These are phyloP conservation scores for Phaeosphaeria sp. DNA, from an alignment of 2,329 filamentous ascomycete genomes.

Conservation along the genomic window DNA sequence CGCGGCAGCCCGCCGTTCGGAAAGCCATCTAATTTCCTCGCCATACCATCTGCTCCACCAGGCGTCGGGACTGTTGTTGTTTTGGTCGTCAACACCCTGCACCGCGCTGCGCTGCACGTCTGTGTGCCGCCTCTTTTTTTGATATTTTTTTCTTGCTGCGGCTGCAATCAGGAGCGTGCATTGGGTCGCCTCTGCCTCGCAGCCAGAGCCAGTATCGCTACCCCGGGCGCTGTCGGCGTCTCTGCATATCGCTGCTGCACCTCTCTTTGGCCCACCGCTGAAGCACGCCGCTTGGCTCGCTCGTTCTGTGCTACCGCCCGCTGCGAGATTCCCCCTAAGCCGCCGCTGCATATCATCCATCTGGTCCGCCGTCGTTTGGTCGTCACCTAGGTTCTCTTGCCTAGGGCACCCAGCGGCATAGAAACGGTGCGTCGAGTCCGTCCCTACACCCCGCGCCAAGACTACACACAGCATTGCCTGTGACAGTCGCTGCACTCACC, in stretches of 20 bases:
- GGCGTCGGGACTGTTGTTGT: constrained; percentile 14
- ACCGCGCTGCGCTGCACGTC: constrained; percentile 3
- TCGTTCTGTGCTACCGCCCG: constrained; percentile 22
- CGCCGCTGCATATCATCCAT: constrained; percentile 45
- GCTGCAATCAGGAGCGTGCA: constrained; percentile 28
- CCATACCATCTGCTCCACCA: constrained; percentile 24
- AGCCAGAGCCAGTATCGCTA: constrained; percentile 28
- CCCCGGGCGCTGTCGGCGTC: constrained; percentile 23
- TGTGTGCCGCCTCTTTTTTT: constrained; percentile 17
- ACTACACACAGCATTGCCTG: constrained; percentile 11
- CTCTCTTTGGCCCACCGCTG: constrained; percentile 34
- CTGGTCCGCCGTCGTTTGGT: constrained; percentile 27
- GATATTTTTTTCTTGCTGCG: constrained; percentile 22
- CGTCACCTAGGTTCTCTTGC: constrained; percentile 39
- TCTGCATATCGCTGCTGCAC: constrained; percentile 34
- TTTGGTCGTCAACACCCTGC: constrained; percentile 21
- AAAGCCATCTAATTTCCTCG: constrained; percentile 37
- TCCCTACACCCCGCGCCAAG: constrained; percentile 25
- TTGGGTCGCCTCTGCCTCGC: constrained; percentile 19
- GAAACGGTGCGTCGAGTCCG: constrained; percentile 24
- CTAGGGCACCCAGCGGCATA: constrained; percentile 32
- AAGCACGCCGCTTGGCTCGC: constrained; percentile 34
- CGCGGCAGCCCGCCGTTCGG: constrained; percentile 26
- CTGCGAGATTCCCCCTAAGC: constrained; percentile 40
- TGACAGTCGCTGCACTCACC: constrained; percentile 10